Base-by-base conservation (phyloP, 2,329 filamentous ascomycete species). In the Claviceps sp. region DNA sequence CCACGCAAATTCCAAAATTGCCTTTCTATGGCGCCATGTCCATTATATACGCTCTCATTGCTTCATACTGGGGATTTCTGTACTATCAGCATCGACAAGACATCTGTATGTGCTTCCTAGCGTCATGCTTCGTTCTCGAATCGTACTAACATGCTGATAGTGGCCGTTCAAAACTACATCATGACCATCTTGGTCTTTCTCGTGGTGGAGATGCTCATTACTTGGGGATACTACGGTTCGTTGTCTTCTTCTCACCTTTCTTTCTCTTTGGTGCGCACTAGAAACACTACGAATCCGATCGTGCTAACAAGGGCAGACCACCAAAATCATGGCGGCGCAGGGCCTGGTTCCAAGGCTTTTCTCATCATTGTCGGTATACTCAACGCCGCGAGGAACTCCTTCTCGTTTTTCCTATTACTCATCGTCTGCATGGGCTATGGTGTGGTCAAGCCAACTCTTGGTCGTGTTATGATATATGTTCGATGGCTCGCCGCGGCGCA, bases 391-490 rank as follows among this genome's bases (percentile, higher is more conserved):
- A 81, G 93, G 57, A 98, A 97, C 69, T 96, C 91, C 0, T 97
- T 98, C 67, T 96, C 91, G 0, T 98, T 98, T 75, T 98, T 98
- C 75, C 75, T 98, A 48, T 78, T 98, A 8, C 82, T 98, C 50
- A 97, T 98, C 59, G 93, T 98, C 37, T 98, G 93, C 68, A 98
- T 98, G 93, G 93, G 93, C 37, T 98, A 98, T 62, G 93, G 93
- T 60, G 94, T 98, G 24, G 94, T 98, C 58, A 97, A 97, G 71
- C 87, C 85, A 2, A 89, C 85, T 2, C 78, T 98, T 4, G 93
- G 93, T 53, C 87, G 85, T 62, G 90, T 89, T 13, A 98, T 98
- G 93, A 81, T 91, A 58, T 91, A 87, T 61, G 90, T 96, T 44
- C 87, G 93, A 54, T 87, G 86, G 72, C 80, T 98, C 17, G 93